These are phyloP conservation scores for Penicillium sp. DNA, from an alignment of 2,329 filamentous ascomycete species.

Conservation along the genomic window DNA sequence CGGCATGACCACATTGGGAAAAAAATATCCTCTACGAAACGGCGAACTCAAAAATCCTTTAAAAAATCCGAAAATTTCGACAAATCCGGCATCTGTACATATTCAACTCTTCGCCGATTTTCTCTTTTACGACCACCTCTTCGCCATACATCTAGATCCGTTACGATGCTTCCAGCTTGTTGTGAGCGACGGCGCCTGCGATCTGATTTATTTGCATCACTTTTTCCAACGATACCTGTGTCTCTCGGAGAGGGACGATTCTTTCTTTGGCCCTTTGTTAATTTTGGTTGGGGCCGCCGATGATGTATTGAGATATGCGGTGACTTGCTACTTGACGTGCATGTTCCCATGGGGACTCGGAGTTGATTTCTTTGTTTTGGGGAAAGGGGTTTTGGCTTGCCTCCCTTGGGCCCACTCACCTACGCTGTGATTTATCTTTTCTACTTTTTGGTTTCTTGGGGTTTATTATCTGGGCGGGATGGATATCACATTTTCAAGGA, in stretches of 20 bases:
- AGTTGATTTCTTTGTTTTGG: conserved; percentile 32
- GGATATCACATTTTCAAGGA: conserved; percentile 34
- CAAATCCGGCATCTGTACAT: conserved; percentile 34
- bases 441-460: conserved; percentile 25
- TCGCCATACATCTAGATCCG: conserved; percentile 32
- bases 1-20: conserved; percentile 1
- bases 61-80: conserved; percentile 25
- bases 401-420: conserved; percentile 26
- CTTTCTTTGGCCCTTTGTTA: conserved; percentile 23
- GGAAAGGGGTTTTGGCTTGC: conserved; percentile 17
- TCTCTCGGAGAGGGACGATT: conserved; percentile 36
- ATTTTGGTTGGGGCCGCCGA: conserved; percentile 29
- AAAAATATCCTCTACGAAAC: conserved; percentile 8
- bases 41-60: conserved; percentile 19
- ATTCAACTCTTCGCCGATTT: conserved; percentile 26
- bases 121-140: conserved; percentile 29
- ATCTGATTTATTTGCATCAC: conserved; percentile 36
- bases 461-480: conserved; percentile 29
- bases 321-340: conserved; percentile 33
- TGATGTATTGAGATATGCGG: conserved; percentile 38
- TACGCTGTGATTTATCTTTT: conserved; percentile 23
- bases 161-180: conserved; percentile 34
- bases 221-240: conserved; percentile 33
- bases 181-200: conserved; percentile 39
- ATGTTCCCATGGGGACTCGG: conserved; percentile 31